Conservation (phyloP, 192 early-diverging fungal species). For the Lobosporangium transversale region DNA sequence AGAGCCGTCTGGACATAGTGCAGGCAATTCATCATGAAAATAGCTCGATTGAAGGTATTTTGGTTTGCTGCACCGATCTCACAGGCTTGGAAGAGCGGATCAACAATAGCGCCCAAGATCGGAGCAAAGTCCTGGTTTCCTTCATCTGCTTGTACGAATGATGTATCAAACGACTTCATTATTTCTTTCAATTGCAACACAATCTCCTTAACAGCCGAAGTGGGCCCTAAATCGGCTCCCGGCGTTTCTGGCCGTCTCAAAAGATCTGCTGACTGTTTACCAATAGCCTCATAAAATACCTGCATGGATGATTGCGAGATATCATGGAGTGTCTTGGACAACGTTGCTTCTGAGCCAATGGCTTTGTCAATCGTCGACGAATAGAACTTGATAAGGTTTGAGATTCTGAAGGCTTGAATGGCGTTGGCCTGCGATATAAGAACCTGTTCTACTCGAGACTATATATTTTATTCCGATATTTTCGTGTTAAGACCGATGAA, state of each 20-base stretch:
- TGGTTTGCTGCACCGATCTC: conserved; percentile 65
- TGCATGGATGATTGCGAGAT: conserved; percentile 49
- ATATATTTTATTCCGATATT: too few species aligned
- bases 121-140: conserved; percentile 70
- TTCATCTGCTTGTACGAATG: conserved; percentile 64
- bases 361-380: conserved; percentile 69
- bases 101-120: conserved; percentile 75
- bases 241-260: conserved; percentile 58
- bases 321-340: conserved; percentile 67
- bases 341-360: conserved; percentile 60
- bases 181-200: conserved; percentile 81
- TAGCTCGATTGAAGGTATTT: conserved; percentile 66
- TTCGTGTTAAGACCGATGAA: too few species aligned
- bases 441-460: conserved; percentile 84
- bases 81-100: conserved; percentile 79
- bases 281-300: conserved; percentile 39
- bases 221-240: conserved; percentile 65
- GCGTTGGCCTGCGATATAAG: conserved; percentile 71
- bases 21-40: conserved; percentile 83
- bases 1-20: conserved; percentile 73
- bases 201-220: conserved; percentile 73
- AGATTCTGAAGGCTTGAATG: conserved; percentile 72
- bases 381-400: conserved; percentile 84
- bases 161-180: conserved; percentile 81
- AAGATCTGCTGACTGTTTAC: conserved; percentile 33